Conservation (phyloP, 2,329 filamentous ascomycete species). For the Sphaerostilbella broomeana region DNA sequence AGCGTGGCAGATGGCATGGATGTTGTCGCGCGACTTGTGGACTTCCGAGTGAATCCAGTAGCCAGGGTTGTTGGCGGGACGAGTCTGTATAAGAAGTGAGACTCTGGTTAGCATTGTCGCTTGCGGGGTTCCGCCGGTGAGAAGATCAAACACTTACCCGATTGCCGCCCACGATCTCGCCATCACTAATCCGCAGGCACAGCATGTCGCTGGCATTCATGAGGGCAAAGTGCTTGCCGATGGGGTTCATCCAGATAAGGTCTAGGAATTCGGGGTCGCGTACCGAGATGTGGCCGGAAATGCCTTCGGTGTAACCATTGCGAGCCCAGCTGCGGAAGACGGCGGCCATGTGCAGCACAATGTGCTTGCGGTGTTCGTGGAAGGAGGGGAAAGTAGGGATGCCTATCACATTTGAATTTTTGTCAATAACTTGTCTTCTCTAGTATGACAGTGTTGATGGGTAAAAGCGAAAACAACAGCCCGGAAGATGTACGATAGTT, state of each 20-base stretch:
- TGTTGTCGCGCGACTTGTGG: conserved; percentile 58
- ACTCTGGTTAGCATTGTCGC: neutral
- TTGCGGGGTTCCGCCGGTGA: neutral
- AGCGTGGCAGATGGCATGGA: conserved; percentile 61
- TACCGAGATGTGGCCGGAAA: conserved; percentile 55
- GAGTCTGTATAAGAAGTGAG: conserved; percentile 25
- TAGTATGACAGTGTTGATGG: neutral
- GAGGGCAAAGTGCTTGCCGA: conserved; percentile 60
- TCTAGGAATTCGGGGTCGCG: conserved; percentile 56
- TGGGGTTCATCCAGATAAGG: conserved; percentile 64
- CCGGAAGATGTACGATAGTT: too few species aligned
- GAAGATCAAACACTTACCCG: conserved; percentile 22
- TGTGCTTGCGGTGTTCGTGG: conserved; percentile 51
- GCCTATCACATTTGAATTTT: conserved; percentile 20
- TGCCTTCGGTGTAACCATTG: conserved; percentile 24
- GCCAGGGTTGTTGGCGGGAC: conserved; percentile 60
- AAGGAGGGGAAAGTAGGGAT: conserved; percentile 37
- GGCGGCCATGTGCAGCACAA: conserved; percentile 59
- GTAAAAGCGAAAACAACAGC: too few species aligned
- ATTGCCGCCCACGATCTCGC: conserved; percentile 59
- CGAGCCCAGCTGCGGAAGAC: conserved; percentile 38
- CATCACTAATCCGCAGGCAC: conserved; percentile 48
- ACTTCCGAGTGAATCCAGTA: conserved; percentile 65
- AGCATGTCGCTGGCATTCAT: conserved; percentile 64
- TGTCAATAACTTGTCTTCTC: neutral